These are phyloP conservation scores for Bonia amplexicaulis DNA, from an alignment of 176 grass and related monocot species.

Conservation along the genomic window DNA sequence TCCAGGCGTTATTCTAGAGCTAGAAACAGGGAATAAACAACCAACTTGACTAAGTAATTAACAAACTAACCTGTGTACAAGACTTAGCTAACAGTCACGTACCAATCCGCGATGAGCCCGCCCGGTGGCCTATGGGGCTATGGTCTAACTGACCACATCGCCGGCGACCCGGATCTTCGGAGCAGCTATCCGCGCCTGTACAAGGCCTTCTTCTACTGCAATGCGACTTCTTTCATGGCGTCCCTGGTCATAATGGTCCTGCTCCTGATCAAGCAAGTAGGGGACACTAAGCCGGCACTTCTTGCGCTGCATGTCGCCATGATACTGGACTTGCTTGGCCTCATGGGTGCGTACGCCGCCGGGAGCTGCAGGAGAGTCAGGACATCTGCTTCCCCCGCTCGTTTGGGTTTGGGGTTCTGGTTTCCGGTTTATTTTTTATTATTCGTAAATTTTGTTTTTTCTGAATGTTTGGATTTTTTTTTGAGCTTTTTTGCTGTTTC, in stretches of 20 bases:
- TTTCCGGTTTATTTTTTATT: too few relatives aligned
- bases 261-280: slow-evolving; percentile 43
- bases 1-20: too few relatives aligned
- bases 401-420: too few relatives aligned
- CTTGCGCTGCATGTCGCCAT: slow-evolving; percentile 43
- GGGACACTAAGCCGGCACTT: slow-evolving; percentile 3
- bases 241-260: slow-evolving; percentile 47
- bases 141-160: neutral
- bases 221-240: slow-evolving; percentile 50
- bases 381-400: slow-evolving; percentile 24
- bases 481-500: too few relatives aligned
- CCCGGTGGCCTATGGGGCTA: slow-evolving; percentile 39
- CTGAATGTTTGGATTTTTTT: too few relatives aligned
- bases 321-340: slow-evolving; percentile 48
- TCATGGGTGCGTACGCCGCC: slow-evolving; percentile 55
- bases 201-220: slow-evolving; percentile 56
- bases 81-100: too few relatives aligned
- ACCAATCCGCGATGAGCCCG: slow-evolving; percentile 42
- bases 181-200: slow-evolving; percentile 28
- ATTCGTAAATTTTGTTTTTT: too few relatives aligned
- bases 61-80: too few relatives aligned
- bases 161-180: slow-evolving; percentile 36
- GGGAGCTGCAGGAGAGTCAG: slow-evolving; percentile 44
- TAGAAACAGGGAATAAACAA: too few relatives aligned
- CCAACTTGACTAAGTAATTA: too few relatives aligned